Evolutionary conservation across 495 filamentous ascomycete genomes (phyloP).

Genomic region (Hypoxylon rickii): DNA sequence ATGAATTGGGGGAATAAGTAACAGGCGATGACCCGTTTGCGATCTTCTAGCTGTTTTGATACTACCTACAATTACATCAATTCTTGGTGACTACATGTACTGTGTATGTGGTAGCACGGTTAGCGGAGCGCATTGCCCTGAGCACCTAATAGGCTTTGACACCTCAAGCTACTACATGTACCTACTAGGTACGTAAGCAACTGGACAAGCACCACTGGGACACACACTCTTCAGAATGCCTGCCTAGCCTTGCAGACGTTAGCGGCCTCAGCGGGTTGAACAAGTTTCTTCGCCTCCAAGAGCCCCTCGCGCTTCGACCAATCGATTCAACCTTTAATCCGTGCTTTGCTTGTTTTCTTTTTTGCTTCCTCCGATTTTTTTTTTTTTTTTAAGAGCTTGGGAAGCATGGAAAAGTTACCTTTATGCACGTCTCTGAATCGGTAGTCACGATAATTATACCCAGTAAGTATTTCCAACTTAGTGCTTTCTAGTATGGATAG

Average conservation of each 20-base stretch:
- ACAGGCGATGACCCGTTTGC: too few species aligned
- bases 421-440: constrained; percentile 33
- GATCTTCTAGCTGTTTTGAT: too few species aligned
- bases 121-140: constrained; percentile 9
- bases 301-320: not conserved
- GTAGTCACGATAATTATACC: constrained; percentile 7
- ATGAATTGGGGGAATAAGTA: too few species aligned
- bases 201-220: too few species aligned
- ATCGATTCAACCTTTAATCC: not conserved
- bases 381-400: constrained; percentile 12
- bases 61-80: too few species aligned
- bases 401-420: constrained; percentile 4
- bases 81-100: too few species aligned
- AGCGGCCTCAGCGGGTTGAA: too few species aligned
- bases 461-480: not conserved
- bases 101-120: too few species aligned
- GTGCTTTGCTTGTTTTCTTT: constrained; percentile 5
- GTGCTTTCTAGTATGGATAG: constrained; percentile 22
- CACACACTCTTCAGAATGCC: too few species aligned
- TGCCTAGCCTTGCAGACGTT: too few species aligned
- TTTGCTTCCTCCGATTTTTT: too few species aligned
- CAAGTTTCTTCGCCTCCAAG: not conserved
- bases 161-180: not conserved
- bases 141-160: not conserved
- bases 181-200: too few species aligned